Percentiles rank a stretch among this genome's conserved stretches.
Evolutionary conservation across 768 basidiomycete genomes (phyloP).

Genomic region (Pulveroboletus sp.): DNA sequence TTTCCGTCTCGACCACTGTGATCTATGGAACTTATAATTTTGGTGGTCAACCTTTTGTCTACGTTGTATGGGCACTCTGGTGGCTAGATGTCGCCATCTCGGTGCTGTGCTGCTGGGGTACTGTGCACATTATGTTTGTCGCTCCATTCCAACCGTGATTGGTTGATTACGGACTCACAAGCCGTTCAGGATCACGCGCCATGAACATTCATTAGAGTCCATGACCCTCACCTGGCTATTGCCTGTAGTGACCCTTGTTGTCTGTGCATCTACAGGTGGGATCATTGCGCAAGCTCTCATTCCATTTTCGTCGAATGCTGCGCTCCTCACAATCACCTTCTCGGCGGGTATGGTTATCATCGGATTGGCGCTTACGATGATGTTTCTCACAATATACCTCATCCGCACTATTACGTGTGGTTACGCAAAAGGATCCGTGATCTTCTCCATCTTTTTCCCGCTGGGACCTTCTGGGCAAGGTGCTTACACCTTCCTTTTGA

Average conservation of each 20-base stretch:
- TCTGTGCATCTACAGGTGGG: constrained; percentile 65
- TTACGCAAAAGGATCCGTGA: constrained; percentile 41
- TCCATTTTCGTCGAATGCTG: constrained; percentile 41
- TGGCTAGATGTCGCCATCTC: constrained; percentile 62
- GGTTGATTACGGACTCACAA: neutral
- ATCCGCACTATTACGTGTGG: constrained; percentile 56
- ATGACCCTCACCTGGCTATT: constrained; percentile 71
- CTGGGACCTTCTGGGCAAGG: constrained; percentile 71
- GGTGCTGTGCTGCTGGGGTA: constrained; percentile 53
- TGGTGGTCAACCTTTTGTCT: constrained; percentile 51
- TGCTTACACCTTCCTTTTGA: constrained; percentile 51
- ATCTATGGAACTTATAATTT: constrained; percentile 44
- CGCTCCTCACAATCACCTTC: constrained; percentile 51
- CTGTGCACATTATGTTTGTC: constrained; percentile 64
- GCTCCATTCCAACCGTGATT: constrained; percentile 15
- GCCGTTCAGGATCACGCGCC: constrained; percentile 47
- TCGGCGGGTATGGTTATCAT: constrained; percentile 54
- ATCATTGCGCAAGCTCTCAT: constrained; percentile 50
- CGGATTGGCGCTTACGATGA: constrained; percentile 56
- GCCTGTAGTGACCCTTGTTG: constrained; percentile 70
- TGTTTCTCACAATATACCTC: constrained; percentile 65
- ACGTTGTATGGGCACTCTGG: constrained; percentile 61
- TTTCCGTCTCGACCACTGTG: constrained; percentile 46
- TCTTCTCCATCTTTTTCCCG: constrained; percentile 67
- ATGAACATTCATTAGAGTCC: constrained; percentile 50